Percentiles rank a stretch among this genome's conserved stretches.
These are phyloP conservation scores for Collybia nuda DNA, from an alignment of 768 basidiomycete genomes.

Conservation along the genomic window DNA sequence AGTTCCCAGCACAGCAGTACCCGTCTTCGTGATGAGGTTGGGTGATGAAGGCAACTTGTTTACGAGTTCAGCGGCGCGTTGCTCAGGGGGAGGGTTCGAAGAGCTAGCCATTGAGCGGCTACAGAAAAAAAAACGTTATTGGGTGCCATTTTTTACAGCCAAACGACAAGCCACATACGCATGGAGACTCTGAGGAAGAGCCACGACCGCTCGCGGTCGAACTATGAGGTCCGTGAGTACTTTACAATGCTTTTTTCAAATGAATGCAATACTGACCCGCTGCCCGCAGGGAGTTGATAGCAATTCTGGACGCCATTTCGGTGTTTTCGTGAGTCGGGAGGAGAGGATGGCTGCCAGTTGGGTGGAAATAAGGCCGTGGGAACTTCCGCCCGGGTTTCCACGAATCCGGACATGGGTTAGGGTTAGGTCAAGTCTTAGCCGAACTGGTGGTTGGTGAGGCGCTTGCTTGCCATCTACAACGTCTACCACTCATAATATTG, in stretches of 20 bases:
- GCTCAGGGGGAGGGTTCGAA: constrained; percentile 65
- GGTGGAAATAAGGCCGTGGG: constrained; percentile 32
- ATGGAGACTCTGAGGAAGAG: constrained; percentile 44
- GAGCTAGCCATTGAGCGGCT: constrained; percentile 69
- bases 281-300: constrained; percentile 60
- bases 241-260: too few species aligned
- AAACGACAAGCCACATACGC: constrained; percentile 31
- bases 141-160: too few species aligned
- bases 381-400: constrained; percentile 38
- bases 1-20: constrained; percentile 87
- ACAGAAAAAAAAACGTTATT: constrained; percentile 2
- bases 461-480: too few species aligned
- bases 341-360: constrained; percentile 28
- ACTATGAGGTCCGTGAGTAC: constrained; percentile 28
- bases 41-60: constrained; percentile 84
- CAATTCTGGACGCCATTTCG: constrained; percentile 72
- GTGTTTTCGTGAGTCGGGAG: constrained; percentile 23
- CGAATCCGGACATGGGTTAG: constrained; percentile 30
- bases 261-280: constrained; percentile 41
- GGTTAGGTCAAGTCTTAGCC: constrained; percentile 12
- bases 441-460: too few species aligned
- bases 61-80: constrained; percentile 89
- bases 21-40: constrained; percentile 92
- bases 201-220: constrained; percentile 53
- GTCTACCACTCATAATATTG: background rate